These are phyloP conservation scores for Asterochloris sp. DNA, from an alignment of 139 green algal genomes.

Conservation along the genomic window DNA sequence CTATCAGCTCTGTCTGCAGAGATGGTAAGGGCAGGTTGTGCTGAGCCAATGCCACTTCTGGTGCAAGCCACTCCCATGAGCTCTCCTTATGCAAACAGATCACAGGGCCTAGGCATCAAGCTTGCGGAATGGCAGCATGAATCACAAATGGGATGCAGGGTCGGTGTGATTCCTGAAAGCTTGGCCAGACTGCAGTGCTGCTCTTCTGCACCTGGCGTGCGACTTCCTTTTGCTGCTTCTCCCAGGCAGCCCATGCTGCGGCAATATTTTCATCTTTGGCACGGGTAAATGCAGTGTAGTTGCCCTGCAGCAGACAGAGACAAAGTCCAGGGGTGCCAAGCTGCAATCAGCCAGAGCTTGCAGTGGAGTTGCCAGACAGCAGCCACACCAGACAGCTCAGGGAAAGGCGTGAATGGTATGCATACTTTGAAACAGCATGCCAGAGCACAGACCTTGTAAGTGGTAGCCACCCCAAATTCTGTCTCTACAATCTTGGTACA, in stretches of 20 bases:
- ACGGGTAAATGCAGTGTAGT: conserved; percentile 46
- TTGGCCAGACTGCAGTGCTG: too few relatives aligned
- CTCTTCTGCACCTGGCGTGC: conserved; percentile 49
- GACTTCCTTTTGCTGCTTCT: conserved; percentile 98
- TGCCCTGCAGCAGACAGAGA: conserved; percentile 24
- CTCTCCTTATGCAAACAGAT: too few relatives aligned
- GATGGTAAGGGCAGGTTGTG: neutral
- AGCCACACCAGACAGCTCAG: neutral
- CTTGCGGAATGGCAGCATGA: too few relatives aligned
- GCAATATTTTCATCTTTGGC: conserved; percentile 64
- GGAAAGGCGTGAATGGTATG: too few relatives aligned
- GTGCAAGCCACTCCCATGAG: too few relatives aligned
- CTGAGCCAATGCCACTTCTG: too few relatives aligned
- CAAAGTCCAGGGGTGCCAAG: too few relatives aligned
- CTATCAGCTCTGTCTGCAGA: conserved; percentile 64
- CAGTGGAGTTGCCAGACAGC: conserved; percentile 14
- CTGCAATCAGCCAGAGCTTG: neutral
- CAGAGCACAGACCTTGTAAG: conserved; percentile 48
- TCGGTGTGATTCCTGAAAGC: too few relatives aligned
- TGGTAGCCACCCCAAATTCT: conserved; percentile 82
- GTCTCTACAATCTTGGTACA: conserved; percentile 97
- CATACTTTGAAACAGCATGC: neutral
- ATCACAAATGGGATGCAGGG: too few relatives aligned
- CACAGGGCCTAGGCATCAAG: too few relatives aligned
- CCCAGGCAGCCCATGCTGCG: conserved; percentile 81